These are phyloP conservation scores for Harringtonia lauricola DNA, from an alignment of 2,329 filamentous ascomycete species.

Conservation along the genomic window DNA sequence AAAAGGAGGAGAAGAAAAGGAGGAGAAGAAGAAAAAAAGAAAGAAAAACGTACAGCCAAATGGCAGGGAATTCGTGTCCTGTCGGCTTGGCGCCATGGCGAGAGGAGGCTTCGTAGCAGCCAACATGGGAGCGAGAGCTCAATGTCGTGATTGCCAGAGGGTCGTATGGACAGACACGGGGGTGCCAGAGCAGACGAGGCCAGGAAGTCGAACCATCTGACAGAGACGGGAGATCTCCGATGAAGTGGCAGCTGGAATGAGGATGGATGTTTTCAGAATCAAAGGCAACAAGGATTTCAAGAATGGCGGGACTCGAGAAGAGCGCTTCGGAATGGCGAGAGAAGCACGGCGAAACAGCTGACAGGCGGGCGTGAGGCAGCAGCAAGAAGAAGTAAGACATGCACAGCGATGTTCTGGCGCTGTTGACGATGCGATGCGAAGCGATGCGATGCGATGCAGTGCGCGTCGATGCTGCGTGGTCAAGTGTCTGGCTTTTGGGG, in stretches of 20 bases:
- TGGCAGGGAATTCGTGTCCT: constrained; percentile 37
- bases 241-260: too few species aligned
- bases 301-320: too few species aligned
- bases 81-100: constrained; percentile 48
- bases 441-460: too few species aligned
- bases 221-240: too few species aligned
- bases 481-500: not conserved
- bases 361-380: not conserved
- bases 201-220: too few species aligned
- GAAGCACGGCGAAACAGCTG: not conserved
- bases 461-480: too few species aligned
- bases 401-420: not conserved
- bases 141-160: not conserved
- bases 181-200: too few species aligned
- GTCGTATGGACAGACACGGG: not conserved
- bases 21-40: constrained; percentile 5
- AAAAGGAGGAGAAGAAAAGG: not conserved
- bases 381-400: too few species aligned
- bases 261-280: too few species aligned
- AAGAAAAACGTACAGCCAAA: constrained; percentile 54
- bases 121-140: constrained; percentile 39
- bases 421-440: not conserved
- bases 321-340: not conserved
- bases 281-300: too few species aligned
- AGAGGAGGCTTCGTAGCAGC: constrained; percentile 35